phyloP scores from a whole-genome alignment of 371 early-diverging fungal genomes.

The Mycotypha africana region DNA sequence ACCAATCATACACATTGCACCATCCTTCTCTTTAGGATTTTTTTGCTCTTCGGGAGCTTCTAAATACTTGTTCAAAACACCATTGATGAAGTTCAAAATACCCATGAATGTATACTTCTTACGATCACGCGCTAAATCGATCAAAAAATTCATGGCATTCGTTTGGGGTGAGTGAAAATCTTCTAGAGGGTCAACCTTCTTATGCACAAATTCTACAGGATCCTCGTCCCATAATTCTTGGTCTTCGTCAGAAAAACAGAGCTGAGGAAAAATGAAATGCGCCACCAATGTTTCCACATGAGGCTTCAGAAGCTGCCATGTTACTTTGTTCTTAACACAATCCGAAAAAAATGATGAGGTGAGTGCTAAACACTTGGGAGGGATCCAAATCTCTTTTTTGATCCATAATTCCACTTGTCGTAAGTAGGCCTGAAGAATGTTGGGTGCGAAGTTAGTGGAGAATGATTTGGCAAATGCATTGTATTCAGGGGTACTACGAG shows the following conservation, averaged over 20 bases:
- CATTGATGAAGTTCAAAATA: constrained; percentile 72
- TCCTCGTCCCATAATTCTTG: constrained; percentile 86
- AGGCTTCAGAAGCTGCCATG: constrained; percentile 86
- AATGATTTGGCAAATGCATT: constrained; percentile 74
- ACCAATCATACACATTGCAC: constrained; percentile 82
- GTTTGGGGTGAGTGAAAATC: constrained; percentile 71
- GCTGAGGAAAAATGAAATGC: constrained; percentile 85
- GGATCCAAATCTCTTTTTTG: constrained; percentile 60
- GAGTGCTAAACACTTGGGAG: constrained; percentile 48
- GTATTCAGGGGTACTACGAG: constrained; percentile 53
- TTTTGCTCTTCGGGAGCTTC: constrained; percentile 61
- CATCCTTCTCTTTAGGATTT: constrained; percentile 77
- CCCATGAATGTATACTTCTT: constrained; percentile 74
- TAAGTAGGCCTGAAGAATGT: constrained; percentile 75
- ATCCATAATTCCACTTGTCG: constrained; percentile 70
- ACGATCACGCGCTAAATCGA: constrained; percentile 70
- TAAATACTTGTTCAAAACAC: constrained; percentile 52
- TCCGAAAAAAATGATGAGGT: constrained; percentile 51
- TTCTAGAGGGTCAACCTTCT: constrained; percentile 74
- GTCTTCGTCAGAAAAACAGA: constrained; percentile 81
- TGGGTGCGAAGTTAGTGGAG: constrained; percentile 81
- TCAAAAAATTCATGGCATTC: constrained; percentile 70
- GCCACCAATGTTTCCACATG: constrained; percentile 69
- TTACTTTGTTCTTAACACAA: constrained; percentile 78
- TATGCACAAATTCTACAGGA: constrained; percentile 88